Evolutionary conservation across 345 rosid species (phyloP), one percentile per base, ranked within the genome.

Genomic region (Eucalyptus tenuipes): DNA sequence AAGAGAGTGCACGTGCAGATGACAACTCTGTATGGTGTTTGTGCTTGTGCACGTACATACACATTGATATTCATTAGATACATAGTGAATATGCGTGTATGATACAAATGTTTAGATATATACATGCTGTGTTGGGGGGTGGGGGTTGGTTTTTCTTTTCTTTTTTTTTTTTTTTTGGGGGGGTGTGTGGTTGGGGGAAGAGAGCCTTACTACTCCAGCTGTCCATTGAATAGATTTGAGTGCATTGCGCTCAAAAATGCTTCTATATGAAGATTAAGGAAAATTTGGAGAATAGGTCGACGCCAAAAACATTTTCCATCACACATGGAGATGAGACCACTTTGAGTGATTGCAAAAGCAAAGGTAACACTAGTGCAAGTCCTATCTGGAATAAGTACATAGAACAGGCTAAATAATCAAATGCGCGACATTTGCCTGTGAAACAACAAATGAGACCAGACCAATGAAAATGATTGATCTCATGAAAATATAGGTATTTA

Each of bases 151-250:
- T 40, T 47, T 47, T 47, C 10, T 47, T 47, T 47, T 47, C 2
- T 47, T 47, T 47, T 47, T 9, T 47, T 47, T 47, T 47, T 47
- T 47, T 47, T 47, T 47, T 3, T 10, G 48, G 6, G 16, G 7
- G 18, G 2, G 68, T 13, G 14, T 42, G n/a, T 12, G 45, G 37
- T 16, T 52, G 3, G 42, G 8, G 49, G 7, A 29, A 86, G 71
- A 79, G 87, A 88, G 75, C 93, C 97, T 92, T 93, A 98, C 99
- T 42, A 95, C 94, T 29, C 93, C 96, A 92, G 97, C 92, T 57
- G 99, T 92, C 99, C 99, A 98, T 47, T 93, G 94, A 92, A 97
- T 94, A 80, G 95, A 92, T 93, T 91, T 93, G 71, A 98, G 94
- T 92, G 93, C 99, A 87, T 79, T 85, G 25, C 94, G 95, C 93